phyloP scores from a whole-genome alignment of 495 filamentous ascomycete species.

The Hypoxylon lienhwacheense region DNA sequence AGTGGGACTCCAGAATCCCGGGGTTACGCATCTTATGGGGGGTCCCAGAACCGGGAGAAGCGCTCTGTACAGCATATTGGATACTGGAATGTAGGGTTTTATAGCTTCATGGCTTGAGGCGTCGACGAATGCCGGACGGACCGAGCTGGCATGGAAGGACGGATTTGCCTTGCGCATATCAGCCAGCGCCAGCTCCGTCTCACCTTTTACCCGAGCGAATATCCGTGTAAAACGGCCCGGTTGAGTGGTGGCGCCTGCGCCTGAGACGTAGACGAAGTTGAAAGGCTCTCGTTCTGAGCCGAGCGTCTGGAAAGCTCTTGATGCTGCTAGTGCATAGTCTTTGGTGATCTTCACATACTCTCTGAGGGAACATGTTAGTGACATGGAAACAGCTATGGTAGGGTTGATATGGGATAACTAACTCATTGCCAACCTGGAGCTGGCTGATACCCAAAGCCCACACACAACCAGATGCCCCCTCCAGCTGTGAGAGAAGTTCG shows the following conservation, averaged over 20 bases:
- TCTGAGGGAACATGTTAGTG: conserved; percentile 39
- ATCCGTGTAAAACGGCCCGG: conserved; percentile 57
- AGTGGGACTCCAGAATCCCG: conserved; percentile 47
- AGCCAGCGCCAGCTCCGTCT: conserved; percentile 58
- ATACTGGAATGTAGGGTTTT: conserved; percentile 47
- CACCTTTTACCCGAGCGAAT: conserved; percentile 65
- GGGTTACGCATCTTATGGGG: conserved; percentile 5
- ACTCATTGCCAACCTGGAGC: conserved; percentile 62
- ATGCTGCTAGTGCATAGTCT: conserved; percentile 63
- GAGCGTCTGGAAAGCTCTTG: conserved; percentile 60
- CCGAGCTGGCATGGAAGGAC: conserved; percentile 50
- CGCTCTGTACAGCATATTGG: conserved; percentile 5
- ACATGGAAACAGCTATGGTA: not conserved
- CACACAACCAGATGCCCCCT: conserved; percentile 65
- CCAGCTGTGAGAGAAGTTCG: conserved; percentile 59
- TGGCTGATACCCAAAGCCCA: conserved; percentile 71
- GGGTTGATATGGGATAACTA: conserved; percentile 27
- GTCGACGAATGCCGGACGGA: conserved; percentile 61
- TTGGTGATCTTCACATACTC: conserved; percentile 70
- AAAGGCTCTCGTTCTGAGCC: conserved; percentile 51
- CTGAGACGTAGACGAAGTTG: conserved; percentile 72
- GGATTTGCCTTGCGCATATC: conserved; percentile 44
- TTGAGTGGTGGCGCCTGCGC: conserved; percentile 53
- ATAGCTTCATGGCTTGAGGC: conserved; percentile 50
- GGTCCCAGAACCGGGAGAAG: conserved; percentile 12